A percentile compares a stretch with the other conserved stretches of the same genome.
phyloP scores from a whole-genome alignment of 257 asterid genomes.

The Salvia rosmarinus region DNA sequence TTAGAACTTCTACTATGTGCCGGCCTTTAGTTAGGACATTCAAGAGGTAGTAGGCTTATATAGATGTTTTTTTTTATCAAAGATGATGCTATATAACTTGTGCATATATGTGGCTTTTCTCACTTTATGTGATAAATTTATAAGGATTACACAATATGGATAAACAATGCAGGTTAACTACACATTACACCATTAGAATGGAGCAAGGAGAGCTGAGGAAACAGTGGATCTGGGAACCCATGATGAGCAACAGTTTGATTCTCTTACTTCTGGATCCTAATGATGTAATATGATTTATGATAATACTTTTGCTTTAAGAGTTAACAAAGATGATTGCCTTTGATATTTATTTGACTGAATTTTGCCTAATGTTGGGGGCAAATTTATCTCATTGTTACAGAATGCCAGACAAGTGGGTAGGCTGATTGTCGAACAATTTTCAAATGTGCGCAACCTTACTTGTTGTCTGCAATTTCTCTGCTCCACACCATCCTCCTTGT shows the following conservation, averaged over 20 bases:
- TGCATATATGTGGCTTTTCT: constrained; percentile 6
- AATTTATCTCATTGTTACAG: constrained; percentile 56
- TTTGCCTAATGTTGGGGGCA: constrained; percentile 31
- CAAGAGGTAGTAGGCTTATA: constrained; percentile 66
- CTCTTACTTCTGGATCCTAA: constrained; percentile 91
- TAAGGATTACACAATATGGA: constrained; percentile 27
- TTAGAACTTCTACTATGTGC: constrained; percentile 72
- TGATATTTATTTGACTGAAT: constrained; percentile 14
- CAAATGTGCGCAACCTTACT: constrained; percentile 75
- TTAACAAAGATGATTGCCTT: constrained; percentile 17
- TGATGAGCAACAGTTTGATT: constrained; percentile 83
- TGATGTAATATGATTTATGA: constrained; percentile 65
- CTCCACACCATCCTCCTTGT: constrained; percentile 66
- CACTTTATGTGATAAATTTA: constrained; percentile 10
- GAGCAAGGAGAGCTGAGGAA: constrained; percentile 70
- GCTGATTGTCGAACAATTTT: constrained; percentile 84
- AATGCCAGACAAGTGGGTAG: constrained; percentile 77
- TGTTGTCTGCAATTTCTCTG: constrained; percentile 86
- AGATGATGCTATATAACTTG: constrained; percentile 22
- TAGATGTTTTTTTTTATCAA: constrained; percentile 31
- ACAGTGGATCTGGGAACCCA: constrained; percentile 97
- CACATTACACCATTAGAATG: constrained; percentile 70
- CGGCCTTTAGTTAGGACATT: constrained; percentile 79
- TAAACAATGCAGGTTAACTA: constrained; percentile 67
- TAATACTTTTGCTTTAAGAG: constrained; percentile 27